phyloP scores from a whole-genome alignment of 345 rosid genomes.

The Sapria himalayana region DNA sequence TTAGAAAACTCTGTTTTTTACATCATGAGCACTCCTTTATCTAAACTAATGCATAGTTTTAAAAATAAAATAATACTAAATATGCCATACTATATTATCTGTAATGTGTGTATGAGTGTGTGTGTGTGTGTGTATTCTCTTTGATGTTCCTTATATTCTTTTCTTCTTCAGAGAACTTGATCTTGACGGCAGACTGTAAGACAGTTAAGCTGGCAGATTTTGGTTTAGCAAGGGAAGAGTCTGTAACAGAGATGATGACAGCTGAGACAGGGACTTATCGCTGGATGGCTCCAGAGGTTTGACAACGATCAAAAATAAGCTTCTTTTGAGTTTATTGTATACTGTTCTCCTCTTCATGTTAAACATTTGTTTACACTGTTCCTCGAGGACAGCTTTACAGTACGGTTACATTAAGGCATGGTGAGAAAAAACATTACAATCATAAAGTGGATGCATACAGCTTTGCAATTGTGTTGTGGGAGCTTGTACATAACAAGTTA shows the following conservation, averaged over 20 bases:
- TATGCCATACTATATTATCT: too few species aligned
- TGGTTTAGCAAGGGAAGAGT: conserved; percentile 97
- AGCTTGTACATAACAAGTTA: conserved; percentile 76
- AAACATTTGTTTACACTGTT: conserved; percentile 3
- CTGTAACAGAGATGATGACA: conserved; percentile 98
- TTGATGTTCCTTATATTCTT: too few species aligned
- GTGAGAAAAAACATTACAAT: conserved; percentile 94
- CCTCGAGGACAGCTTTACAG: conserved; percentile 54
- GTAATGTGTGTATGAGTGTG: too few species aligned
- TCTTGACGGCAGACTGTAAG: conserved; percentile 65
- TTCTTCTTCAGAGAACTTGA: conserved; percentile 55
- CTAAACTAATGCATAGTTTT: too few species aligned
- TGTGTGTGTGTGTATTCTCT: too few species aligned
- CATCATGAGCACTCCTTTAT: too few species aligned
- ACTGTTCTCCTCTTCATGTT: conserved; percentile 2
- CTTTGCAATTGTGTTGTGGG: conserved; percentile 97
- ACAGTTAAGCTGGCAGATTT: conserved; percentile 93
- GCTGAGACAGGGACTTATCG: conserved; percentile 98
- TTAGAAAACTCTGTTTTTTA: too few species aligned
- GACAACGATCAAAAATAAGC: too few species aligned
- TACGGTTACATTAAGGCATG: conserved; percentile 85
- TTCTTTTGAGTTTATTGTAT: neutral
- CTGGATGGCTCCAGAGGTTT: conserved; percentile 99
- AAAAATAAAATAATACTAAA: too few species aligned
- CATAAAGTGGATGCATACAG: conserved; percentile 94